Evolutionary conservation across 108 stramenopile genomes (phyloP), one percentile per base, ranked within the genome.

Genomic region (Nannochloropsis salina): DNA sequence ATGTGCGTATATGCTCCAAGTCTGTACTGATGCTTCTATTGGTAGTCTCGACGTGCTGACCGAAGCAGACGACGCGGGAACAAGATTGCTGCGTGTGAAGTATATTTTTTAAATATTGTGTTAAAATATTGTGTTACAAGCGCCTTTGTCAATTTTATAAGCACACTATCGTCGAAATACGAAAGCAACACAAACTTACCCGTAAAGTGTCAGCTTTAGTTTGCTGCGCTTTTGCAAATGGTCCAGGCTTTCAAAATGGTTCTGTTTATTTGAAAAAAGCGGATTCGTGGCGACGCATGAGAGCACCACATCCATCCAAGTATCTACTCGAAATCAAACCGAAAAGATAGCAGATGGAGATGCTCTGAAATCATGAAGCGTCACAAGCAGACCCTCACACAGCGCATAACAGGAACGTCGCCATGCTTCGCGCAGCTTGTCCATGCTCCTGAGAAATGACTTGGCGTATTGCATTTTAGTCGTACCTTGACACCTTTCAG

Each of bases 1-100:
- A n/a, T 74, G 61, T 74, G 61, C 61, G 61, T 74, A 74, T 15
- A 74, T 74, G 61, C 61, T 74, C 61, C 61, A 74, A n/a, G 61
- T 74, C 61, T 74, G 61, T n/a, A 74, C 61, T n/a, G 61, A 4
- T n/a, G n/a, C 61, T 6, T 74, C 61, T 15, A 74, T n/a, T n/a
- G 61, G 20, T n/a, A 74, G n/a, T 6, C n/a, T 74, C 2, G 61
- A 74, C 61, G 6, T 74, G 61, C n/a, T 74, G 3, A n/a, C 61
- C 61, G 61, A n/a, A 74, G 61, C 61, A n/a, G 20, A 15, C 2
- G 61, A n/a, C 61, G 61, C 5, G 61, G 61, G 6, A 74, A 74
- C 61, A n/a, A 74, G 15, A 74, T 74, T 74, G 15, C 61, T 74
- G 61, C 20, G 2, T 4, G 61, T 4, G 61, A 15, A 15, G 31